Conservation (phyloP, 352 stramenopile genomes). For the Phytophthora aleatoria region DNA sequence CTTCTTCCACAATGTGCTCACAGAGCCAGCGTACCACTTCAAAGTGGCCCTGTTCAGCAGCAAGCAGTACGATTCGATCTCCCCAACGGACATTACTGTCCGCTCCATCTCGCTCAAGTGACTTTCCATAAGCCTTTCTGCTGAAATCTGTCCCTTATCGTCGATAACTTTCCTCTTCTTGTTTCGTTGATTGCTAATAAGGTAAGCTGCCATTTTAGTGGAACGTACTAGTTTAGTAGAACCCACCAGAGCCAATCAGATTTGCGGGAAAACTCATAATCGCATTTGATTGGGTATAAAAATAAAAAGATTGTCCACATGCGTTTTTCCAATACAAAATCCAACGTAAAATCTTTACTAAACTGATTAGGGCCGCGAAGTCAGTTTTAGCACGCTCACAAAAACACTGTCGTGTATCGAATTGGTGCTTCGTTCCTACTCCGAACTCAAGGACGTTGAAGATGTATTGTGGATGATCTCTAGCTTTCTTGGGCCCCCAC, state of each 20-base stretch:
- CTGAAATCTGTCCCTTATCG: background rate
- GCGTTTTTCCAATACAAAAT: too few species aligned
- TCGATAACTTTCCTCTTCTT: background rate
- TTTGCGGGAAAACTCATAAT: too few species aligned
- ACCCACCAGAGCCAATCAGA: too few species aligned
- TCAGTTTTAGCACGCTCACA: too few species aligned
- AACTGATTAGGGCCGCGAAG: too few species aligned
- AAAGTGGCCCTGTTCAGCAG: background rate
- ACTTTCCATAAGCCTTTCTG: background rate
- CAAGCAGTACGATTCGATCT: background rate
- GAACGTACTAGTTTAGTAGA: too few species aligned
- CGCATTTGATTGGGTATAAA: too few species aligned
- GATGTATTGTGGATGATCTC: background rate
- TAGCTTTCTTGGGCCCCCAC: background rate
- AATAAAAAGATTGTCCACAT: too few species aligned
- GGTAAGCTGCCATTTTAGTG: background rate
- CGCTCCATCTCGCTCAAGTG: background rate
- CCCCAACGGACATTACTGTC: background rate
- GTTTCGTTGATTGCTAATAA: background rate
- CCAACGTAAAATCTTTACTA: too few species aligned
- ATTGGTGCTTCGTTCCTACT: too few species aligned
- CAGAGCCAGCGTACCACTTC: slow-evolving; percentile 3
- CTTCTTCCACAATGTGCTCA: background rate
- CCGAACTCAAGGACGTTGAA: background rate
- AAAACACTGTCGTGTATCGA: too few species aligned